Conservation (phyloP, 768 basidiomycete species). For the Tylopilus rubrobrunneus region DNA sequence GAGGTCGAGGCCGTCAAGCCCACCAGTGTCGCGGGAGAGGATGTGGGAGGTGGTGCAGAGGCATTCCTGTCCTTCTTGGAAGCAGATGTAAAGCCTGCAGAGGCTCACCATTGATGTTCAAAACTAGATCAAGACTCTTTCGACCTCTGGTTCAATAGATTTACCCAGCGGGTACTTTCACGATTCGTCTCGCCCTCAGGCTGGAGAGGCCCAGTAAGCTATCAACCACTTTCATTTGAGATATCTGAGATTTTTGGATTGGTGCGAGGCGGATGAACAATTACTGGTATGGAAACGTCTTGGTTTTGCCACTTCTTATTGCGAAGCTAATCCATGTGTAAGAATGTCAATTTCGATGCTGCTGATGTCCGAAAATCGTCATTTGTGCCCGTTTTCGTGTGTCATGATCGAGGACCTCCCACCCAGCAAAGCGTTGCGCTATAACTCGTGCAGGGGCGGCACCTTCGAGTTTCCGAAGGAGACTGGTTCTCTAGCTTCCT, state of each 20-base stretch:
- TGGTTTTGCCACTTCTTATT: not conserved
- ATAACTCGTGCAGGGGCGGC: not conserved
- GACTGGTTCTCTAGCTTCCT: not conserved
- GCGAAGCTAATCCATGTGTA: not conserved
- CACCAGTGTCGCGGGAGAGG: conserved; percentile 16
- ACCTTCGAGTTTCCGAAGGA: not conserved
- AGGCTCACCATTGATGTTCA: conserved; percentile 46
- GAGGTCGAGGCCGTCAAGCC: conserved; percentile 37
- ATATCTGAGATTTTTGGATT: not conserved
- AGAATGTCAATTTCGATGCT: too few species aligned
- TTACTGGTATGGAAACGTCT: not conserved
- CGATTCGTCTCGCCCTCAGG: not conserved
- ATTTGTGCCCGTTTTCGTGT: not conserved
- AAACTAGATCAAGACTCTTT: conserved; percentile 9
- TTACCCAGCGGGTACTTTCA: not conserved
- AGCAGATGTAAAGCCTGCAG: conserved; percentile 68
- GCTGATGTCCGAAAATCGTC: not conserved
- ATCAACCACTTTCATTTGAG: not conserved
- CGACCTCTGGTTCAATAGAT: conserved; percentile 17
- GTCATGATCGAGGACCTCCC: not conserved
- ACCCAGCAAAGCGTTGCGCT: not conserved
- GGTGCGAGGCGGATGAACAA: not conserved
- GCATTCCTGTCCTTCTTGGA: conserved; percentile 80
- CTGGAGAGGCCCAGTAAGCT: not conserved
- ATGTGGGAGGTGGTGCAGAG: conserved; percentile 50